Conservation (phyloP, 371 early-diverging fungal species). For the Rhizomucor miehei region DNA sequence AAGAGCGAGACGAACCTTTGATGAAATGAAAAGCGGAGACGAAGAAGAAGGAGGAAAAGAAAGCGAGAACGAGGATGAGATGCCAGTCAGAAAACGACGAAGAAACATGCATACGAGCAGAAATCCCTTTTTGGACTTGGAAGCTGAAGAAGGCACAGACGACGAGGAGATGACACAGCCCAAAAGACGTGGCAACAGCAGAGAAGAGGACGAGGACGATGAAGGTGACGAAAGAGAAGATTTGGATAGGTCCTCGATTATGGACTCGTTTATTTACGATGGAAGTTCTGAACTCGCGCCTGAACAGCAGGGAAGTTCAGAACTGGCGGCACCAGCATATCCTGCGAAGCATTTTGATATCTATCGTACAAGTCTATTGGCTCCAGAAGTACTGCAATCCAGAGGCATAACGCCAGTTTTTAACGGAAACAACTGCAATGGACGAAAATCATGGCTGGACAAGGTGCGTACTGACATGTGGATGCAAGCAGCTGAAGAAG, state of each 20-base stretch:
- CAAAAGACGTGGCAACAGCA: not conserved
- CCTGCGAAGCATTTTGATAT: not conserved
- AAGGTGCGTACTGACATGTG: not conserved
- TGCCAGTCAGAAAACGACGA: too few species aligned
- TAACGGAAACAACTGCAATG: not conserved
- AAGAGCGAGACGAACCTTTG: too few species aligned
- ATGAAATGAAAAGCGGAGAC: too few species aligned
- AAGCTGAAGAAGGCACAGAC: not conserved
- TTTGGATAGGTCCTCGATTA: slow-evolving; percentile 75
- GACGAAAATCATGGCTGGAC: not conserved
- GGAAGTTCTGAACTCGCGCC: not conserved
- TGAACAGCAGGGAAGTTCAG: not conserved
- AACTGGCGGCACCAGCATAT: not conserved
- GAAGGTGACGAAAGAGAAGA: slow-evolving; percentile 12
- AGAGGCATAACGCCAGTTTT: not conserved
- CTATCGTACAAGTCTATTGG: not conserved
- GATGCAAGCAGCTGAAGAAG: slow-evolving; percentile 8
- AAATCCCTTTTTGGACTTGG: not conserved
- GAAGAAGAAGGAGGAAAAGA: too few species aligned
- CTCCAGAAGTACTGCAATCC: not conserved
- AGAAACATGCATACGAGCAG: too few species aligned
- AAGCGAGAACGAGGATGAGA: too few species aligned
- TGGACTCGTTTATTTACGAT: slow-evolving; percentile 67
- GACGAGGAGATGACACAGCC: slow-evolving; percentile 16
- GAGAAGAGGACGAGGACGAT: slow-evolving; percentile 22